These are phyloP conservation scores for Thraustotheca clavata DNA, from an alignment of 352 stramenopile species.

Conservation along the genomic window DNA sequence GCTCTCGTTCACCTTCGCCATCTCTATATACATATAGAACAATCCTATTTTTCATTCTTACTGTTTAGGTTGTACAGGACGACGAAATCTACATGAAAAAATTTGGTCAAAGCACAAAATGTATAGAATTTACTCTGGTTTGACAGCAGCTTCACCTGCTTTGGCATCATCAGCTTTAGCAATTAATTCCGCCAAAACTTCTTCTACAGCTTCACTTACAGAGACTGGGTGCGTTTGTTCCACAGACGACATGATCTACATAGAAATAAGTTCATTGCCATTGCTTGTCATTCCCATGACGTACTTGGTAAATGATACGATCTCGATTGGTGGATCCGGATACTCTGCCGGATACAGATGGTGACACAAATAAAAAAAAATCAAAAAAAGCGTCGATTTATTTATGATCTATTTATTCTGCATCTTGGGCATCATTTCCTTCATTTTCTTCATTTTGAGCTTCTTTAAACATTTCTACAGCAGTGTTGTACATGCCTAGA, in stretches of 20 bases:
- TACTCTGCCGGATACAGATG: too few species aligned
- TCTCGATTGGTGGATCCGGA: too few species aligned
- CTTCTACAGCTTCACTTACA: too few species aligned
- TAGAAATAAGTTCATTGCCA: too few species aligned
- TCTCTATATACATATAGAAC: not conserved
- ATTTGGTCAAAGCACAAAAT: not conserved
- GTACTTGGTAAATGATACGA: too few species aligned
- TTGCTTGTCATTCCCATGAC: too few species aligned
- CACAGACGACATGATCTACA: too few species aligned
- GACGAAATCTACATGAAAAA: constrained; percentile 43
- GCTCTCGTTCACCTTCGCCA: constrained; percentile 14
- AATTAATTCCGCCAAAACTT: too few species aligned
- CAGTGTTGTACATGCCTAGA: constrained; percentile 80
- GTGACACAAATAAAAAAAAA: not conserved
- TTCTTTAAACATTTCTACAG: constrained; percentile 81
- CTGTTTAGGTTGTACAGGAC: constrained; percentile 32
- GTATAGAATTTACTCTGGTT: constrained; percentile 26
- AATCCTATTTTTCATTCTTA: not conserved
- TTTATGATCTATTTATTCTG: too few species aligned
- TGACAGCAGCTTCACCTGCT: constrained; percentile 32
- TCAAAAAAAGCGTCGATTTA: too few species aligned
- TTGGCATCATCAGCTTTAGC: too few species aligned
- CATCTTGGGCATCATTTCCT: constrained; percentile 21
- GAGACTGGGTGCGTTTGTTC: too few species aligned
- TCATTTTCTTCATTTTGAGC: constrained; percentile 28